Base-by-base conservation (phyloP, 768 basidiomycete species). In the Collybia sordida region DNA sequence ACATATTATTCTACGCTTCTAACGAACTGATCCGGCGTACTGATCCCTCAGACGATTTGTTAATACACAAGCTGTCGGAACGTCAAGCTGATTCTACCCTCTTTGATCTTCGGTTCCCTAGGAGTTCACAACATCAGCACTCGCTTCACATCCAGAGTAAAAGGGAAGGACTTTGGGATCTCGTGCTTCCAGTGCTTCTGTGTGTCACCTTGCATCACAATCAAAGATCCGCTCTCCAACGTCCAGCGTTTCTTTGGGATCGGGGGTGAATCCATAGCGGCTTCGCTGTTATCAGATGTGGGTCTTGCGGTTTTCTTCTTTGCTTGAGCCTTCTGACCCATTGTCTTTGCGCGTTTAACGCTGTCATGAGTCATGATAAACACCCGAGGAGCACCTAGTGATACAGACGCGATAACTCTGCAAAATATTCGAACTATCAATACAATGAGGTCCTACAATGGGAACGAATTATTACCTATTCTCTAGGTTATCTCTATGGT, bases 201-300 rank as follows among this genome's bases (percentile, higher is more conserved):
- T 0, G 66, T 68, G 15, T 63, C 61, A 3, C 66, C 66, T 45
- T 68, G 66, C 66, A 68, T 68, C 15, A 68, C 59, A 14, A 68
- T 59, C 21, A 68, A 41, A 2, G 66, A 68, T 2, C 66, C 64
- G 4, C 57, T 34, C 3, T 53, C 52, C 8, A 68, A 53, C 1
- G 48, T 47, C 64, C 63, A 68, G 18, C 50, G 59, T 47, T 62
- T 67, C 31, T 46, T 53, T 18, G 24, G 39, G n/a, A 49, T 42
- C 12, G 19, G 15, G 8, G 22, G 11, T 11, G 9, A 4, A 24
- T 47, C 19, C 6, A 9, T n/a, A 19, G 28, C 4, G 27, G 11
- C 14, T 8, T 42, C 44, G 31, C 4, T 34, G 3, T 24, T 22
- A 17, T 45, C 46, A 19, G 49, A 19, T 4, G 17, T 9, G 4